These are phyloP conservation scores for Heliosperma pusillum DNA, from an alignment of 148 eudicot species.

Conservation along the genomic window DNA sequence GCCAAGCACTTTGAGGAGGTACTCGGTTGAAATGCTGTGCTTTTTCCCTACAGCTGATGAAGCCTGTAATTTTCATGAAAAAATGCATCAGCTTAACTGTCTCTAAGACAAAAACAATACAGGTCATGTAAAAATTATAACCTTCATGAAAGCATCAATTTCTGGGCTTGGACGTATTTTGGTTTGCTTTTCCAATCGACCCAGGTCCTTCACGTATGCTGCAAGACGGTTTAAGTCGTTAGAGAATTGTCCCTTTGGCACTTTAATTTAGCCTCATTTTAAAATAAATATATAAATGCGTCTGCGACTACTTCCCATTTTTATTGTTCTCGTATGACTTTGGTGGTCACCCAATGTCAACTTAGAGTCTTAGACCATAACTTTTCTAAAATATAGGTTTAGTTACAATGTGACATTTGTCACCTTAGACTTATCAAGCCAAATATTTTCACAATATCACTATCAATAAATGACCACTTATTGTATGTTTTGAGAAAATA, in stretches of 20 bases:
- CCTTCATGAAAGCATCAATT: slow-evolving; percentile 96
- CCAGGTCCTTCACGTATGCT: slow-evolving; percentile 57
- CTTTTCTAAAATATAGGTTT: too few species aligned
- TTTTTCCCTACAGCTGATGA: slow-evolving; percentile 60
- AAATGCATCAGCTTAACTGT: slow-evolving; percentile 3
- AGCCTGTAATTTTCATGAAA: slow-evolving; percentile 43
- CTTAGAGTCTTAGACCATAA: too few species aligned
- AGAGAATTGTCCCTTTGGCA: not conserved
- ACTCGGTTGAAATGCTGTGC: slow-evolving; percentile 72
- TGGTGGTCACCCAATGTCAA: too few species aligned
- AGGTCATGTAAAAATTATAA: slow-evolving; percentile 20
- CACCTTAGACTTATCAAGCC: too few species aligned
- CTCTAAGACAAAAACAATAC: not conserved
- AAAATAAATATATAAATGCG: too few species aligned
- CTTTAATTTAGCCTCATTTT: too few species aligned
- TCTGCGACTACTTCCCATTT: too few species aligned
- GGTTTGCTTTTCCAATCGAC: slow-evolving; percentile 54
- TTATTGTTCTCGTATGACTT: too few species aligned
- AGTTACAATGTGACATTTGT: too few species aligned
- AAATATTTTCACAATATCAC: too few species aligned
- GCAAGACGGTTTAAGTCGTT: slow-evolving; percentile 16
- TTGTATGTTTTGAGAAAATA: too few species aligned
- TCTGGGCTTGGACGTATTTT: slow-evolving; percentile 70
- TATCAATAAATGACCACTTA: too few species aligned
- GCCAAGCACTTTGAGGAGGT: slow-evolving; percentile 73